Evolutionary conservation across 2,329 filamentous ascomycete species (phyloP), one percentile per base, ranked within the genome.

Genomic region (Calonectria leucothoes): DNA sequence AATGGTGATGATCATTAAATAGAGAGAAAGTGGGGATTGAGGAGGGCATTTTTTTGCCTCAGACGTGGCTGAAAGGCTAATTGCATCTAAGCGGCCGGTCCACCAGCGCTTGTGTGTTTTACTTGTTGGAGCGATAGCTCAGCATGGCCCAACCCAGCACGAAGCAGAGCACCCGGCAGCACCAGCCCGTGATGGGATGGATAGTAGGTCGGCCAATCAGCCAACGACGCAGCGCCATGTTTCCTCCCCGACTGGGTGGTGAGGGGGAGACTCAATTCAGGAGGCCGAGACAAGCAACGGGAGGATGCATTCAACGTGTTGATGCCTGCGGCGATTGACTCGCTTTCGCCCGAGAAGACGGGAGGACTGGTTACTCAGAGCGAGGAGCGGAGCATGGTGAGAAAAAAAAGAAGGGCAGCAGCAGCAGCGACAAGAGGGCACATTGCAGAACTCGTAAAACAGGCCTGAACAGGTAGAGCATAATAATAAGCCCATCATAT

Each of bases 191-290:
- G 45, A 52, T 55, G 61, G 39, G 45, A 52, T 55, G 61, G 39
- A 73, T 74, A 78, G 75, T 79, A 79, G 71, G 51, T 37, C 75
- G 67, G 64, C 76, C 75, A 78, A 77, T 77, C 74, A 76, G 73
- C 66, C 59, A 74, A 75, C 55, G 51, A 67, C 37, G 52, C 27
- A 71, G 64, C 73, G 69, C 49, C 75, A 73, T 74, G 71, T n/a
- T 61, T 71, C 20, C 49, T 57, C 39, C 12, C 5, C 51, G 37
- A 63, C 59, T 70, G 61, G 68, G 27, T 59, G 55, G 55, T 20
- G 37, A 67, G 51, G 57, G 67, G 59, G 49, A 35, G 31, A 48
- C 29, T 70, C 35, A 52, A 42, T 55, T 42, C 15, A 49, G 14
- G 45, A 27, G 57, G n/a, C 45, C 25, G 45, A 52, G 67, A 70